phyloP scores from a whole-genome alignment of 345 rosid species.

The Anacardium occidentale region DNA sequence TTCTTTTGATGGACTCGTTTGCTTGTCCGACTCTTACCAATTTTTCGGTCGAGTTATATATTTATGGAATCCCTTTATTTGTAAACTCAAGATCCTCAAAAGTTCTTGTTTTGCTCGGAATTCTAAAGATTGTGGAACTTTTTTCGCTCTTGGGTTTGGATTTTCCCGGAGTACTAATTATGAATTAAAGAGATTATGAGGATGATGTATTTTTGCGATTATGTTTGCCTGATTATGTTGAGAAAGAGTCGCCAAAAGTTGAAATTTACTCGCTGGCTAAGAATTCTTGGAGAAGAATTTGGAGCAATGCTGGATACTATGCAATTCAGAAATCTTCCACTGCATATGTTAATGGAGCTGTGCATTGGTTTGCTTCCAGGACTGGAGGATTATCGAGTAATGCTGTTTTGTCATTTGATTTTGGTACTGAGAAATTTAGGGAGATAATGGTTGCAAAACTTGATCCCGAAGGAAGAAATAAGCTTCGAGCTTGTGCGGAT shows the following conservation, averaged over 20 bases:
- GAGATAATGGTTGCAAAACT: slow-evolving; percentile 1
- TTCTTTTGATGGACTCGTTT: slow-evolving; percentile 13
- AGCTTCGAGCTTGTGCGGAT: not conserved
- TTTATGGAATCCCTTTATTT: slow-evolving; percentile 11
- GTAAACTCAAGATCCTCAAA: slow-evolving; percentile 6
- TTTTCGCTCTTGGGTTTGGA: slow-evolving; percentile 1
- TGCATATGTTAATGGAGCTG: not conserved
- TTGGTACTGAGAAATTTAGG: not conserved
- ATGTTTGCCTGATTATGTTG: not conserved
- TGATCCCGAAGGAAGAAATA: not conserved
- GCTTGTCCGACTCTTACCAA: not conserved
- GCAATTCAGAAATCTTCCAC: not conserved
- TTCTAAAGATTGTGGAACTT: not conserved
- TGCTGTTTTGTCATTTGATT: not conserved
- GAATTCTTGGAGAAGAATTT: slow-evolving; percentile 6
- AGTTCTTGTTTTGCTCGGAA: not conserved
- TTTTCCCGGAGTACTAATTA: not conserved
- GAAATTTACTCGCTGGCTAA: not conserved
- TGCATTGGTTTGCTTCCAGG: slow-evolving; percentile 5
- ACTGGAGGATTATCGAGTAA: not conserved
- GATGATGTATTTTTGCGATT: slow-evolving; percentile 1
- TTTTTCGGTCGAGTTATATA: slow-evolving; percentile 5
- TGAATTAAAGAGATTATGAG: slow-evolving; percentile 4
- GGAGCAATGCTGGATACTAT: slow-evolving; percentile 5
- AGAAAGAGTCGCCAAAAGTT: not conserved